phyloP scores from a whole-genome alignment of 2,329 filamentous ascomycete genomes.

The Neurospora sp. region DNA sequence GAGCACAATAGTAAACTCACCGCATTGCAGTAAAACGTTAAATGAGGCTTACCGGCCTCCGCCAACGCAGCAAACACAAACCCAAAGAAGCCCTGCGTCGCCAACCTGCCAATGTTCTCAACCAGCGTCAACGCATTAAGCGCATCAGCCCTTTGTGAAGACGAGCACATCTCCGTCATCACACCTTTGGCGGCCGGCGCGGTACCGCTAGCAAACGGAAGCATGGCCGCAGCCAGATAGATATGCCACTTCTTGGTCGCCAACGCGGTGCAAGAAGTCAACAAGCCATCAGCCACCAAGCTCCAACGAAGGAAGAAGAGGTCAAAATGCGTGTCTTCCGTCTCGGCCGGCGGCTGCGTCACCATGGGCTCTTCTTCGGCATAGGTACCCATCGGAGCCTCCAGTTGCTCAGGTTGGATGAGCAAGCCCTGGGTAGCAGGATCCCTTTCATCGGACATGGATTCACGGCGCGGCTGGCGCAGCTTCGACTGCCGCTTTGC shows the following conservation, averaged over 20 bases:
- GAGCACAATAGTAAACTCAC: slow-evolving; percentile 26
- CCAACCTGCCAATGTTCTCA: slow-evolving; percentile 56
- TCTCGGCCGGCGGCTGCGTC: slow-evolving; percentile 25
- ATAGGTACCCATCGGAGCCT: slow-evolving; percentile 29
- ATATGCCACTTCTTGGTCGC: slow-evolving; percentile 57
- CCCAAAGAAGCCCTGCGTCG: slow-evolving; percentile 57
- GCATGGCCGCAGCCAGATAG: slow-evolving; percentile 52
- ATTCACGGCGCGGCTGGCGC: not conserved
- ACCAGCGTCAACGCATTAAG: slow-evolving; percentile 59
- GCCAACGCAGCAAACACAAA: slow-evolving; percentile 56
- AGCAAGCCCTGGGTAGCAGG: slow-evolving; percentile 13
- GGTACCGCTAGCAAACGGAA: slow-evolving; percentile 60
- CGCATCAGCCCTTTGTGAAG: slow-evolving; percentile 52
- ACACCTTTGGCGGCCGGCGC: slow-evolving; percentile 61
- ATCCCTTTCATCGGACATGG: not conserved
- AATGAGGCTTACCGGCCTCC: slow-evolving; percentile 44
- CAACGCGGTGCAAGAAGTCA: slow-evolving; percentile 54
- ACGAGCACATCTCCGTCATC: slow-evolving; percentile 60
- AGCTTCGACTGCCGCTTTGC: slow-evolving; percentile 9
- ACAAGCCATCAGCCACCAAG: slow-evolving; percentile 50
- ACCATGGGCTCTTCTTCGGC: slow-evolving; percentile 35
- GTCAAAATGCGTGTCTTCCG: slow-evolving; percentile 50
- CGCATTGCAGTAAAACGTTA: slow-evolving; percentile 60
- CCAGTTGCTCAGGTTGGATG: slow-evolving; percentile 31
- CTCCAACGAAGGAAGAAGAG: slow-evolving; percentile 58